Evolutionary conservation across 1,139 yeast species (phyloP).

Genomic region (Maudiozyma humilis): DNA sequence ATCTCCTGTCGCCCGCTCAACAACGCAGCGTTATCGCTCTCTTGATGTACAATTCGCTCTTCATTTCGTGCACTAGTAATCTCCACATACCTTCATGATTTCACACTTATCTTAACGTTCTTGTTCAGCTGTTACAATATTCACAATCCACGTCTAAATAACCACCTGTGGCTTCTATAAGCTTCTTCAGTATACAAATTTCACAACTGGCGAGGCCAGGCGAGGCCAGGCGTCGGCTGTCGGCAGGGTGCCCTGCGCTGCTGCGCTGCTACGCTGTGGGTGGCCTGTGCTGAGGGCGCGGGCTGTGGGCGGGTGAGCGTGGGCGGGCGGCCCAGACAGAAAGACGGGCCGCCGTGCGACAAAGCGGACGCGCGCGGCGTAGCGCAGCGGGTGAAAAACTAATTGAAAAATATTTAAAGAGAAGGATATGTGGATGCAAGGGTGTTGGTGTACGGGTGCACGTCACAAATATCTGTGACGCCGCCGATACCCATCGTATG

Average conservation of each 20-base stretch:
- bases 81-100: slow-evolving; percentile 30
- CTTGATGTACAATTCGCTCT: neutral
- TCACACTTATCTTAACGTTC: slow-evolving; percentile 25
- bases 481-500: too few species aligned
- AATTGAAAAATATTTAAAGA: too few species aligned
- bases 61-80: neutral
- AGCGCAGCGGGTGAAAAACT: too few species aligned
- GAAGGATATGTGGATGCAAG: neutral
- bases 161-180: neutral
- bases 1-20: too few species aligned
- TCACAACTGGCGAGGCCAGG: neutral
- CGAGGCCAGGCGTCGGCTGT: neutral
- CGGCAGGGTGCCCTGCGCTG: neutral
- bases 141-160: neutral
- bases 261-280: neutral
- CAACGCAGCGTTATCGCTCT: neutral
- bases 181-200: neutral
- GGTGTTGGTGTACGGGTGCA: neutral
- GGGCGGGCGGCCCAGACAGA: too few species aligned
- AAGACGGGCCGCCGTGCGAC: too few species aligned
- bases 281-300: too few species aligned
- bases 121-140: neutral
- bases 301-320: too few species aligned
- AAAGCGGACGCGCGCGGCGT: too few species aligned
- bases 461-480: too few species aligned